phyloP scores from a whole-genome alignment of 805 yeast species.

The Torulaspora microellipsoides region DNA sequence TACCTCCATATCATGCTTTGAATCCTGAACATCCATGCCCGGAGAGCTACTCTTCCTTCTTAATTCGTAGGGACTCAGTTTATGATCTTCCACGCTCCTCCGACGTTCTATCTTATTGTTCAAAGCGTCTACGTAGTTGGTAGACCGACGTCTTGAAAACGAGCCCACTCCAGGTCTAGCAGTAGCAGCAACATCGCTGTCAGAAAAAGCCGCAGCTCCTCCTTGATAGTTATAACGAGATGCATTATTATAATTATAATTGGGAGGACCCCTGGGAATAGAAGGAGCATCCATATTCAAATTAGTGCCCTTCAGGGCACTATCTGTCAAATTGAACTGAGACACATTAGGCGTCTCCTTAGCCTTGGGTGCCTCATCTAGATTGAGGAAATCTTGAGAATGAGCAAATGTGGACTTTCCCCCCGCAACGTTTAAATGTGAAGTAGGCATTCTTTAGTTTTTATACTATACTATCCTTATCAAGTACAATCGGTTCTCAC shows the following conservation, averaged over 20 bases:
- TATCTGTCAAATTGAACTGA: conserved; percentile 4
- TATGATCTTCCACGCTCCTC: conserved; percentile 1
- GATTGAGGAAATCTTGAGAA: conserved; percentile 18
- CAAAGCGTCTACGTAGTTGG: conserved; percentile 21
- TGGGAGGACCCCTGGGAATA: not conserved
- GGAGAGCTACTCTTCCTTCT: conserved; percentile 2
- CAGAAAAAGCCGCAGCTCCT: conserved; percentile 1
- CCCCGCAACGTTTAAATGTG: conserved; percentile 4
- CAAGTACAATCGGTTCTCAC: too few species aligned
- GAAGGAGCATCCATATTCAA: not conserved
- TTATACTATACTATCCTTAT: too few species aligned
- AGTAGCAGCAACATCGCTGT: not conserved
- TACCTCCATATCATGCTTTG: conserved; percentile 5
- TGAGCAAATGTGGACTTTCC: conserved; percentile 5
- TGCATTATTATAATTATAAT: not conserved
- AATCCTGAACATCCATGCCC: conserved; percentile 3
- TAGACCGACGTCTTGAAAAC: conserved; percentile 14
- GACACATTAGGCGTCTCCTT: conserved; percentile 16
- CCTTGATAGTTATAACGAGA: conserved; percentile 4
- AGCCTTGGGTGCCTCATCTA: conserved; percentile 25
- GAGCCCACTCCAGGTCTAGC: conserved; percentile 3
- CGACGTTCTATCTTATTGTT: conserved; percentile 3
- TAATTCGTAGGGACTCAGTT: not conserved
- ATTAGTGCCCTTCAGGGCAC: not conserved
- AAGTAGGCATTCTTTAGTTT: conserved; percentile 1